phyloP scores from a whole-genome alignment of 148 eudicot genomes.

The Camellia lanceoleosa region DNA sequence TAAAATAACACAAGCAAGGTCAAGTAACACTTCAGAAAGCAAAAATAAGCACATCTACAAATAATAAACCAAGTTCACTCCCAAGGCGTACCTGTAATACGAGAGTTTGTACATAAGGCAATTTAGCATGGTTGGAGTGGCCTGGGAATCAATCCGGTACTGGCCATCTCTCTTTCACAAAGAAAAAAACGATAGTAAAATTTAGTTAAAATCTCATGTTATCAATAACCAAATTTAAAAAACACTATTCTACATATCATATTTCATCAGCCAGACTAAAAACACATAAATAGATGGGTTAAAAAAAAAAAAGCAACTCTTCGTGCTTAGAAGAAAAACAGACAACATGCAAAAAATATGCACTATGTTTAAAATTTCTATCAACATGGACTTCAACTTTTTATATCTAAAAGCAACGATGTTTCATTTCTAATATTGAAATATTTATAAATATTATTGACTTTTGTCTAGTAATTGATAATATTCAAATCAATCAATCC shows the following conservation, averaged over 20 bases:
- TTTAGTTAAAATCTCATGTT: slow-evolving; percentile 1
- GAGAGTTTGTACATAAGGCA: slow-evolving; percentile 94
- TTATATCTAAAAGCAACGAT: background rate
- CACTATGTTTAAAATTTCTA: background rate
- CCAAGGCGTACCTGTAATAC: slow-evolving; percentile 66
- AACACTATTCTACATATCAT: background rate
- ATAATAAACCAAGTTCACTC: background rate
- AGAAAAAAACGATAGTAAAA: slow-evolving; percentile 12
- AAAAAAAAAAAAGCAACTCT: background rate
- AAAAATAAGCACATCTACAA: background rate
- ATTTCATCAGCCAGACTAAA: background rate
- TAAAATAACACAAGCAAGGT: slow-evolving; percentile 26
- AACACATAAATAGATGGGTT: too few species aligned
- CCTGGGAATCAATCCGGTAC: slow-evolving; percentile 87
- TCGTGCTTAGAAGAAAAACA: background rate
- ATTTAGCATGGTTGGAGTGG: slow-evolving; percentile 93
- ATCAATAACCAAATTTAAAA: background rate
- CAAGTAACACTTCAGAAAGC: slow-evolving; percentile 12
- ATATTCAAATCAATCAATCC: background rate
- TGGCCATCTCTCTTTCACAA: slow-evolving; percentile 86
- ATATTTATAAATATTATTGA: background rate
- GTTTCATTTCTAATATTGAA: background rate
- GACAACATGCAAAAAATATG: background rate
- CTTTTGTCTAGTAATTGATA: background rate
- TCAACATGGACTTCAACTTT: background rate